Evolutionary conservation across 1,284 basidiomycete species (phyloP).

Genomic region (Ceratobasidium papillatum): DNA sequence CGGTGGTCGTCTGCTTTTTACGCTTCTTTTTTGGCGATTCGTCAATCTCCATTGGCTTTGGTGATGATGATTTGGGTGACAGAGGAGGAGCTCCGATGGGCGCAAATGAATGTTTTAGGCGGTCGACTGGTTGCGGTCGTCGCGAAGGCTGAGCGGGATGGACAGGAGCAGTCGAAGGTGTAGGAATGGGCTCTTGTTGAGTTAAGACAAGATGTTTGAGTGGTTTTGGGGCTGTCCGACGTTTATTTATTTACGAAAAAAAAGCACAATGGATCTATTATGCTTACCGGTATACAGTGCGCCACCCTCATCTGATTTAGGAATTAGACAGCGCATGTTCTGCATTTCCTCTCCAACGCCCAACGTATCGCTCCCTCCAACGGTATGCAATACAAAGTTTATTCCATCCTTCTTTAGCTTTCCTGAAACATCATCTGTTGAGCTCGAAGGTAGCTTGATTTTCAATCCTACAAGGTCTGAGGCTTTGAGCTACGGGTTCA

Average conservation of each 20-base stretch:
- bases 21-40: conserved; percentile 32
- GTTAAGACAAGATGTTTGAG: conserved; percentile 39
- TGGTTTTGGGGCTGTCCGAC: conserved; percentile 36
- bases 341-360: conserved; percentile 40
- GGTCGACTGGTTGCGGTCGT: conserved; percentile 40
- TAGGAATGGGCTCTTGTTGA: conserved; percentile 36
- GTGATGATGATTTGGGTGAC: conserved; percentile 6
- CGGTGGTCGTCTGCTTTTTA: not conserved
- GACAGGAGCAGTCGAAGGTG: conserved; percentile 6
- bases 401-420: conserved; percentile 28
- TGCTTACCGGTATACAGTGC: conserved; percentile 34
- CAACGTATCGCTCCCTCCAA: not conserved
- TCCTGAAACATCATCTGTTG: conserved; percentile 3
- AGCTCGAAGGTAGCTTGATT: conserved; percentile 26
- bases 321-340: conserved; percentile 34
- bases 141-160: conserved; percentile 31
- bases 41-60: conserved; percentile 22
- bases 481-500: conserved; percentile 40
- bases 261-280: too few species aligned
- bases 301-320: conserved; percentile 16
- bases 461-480: conserved; percentile 41
- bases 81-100: conserved; percentile 37
- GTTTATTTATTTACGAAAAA: not conserved
- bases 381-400: conserved; percentile 11
- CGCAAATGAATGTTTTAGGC: conserved; percentile 40